Conservation (phyloP, 2,329 filamentous ascomycete species). For the Pyrenophora graminea region DNA sequence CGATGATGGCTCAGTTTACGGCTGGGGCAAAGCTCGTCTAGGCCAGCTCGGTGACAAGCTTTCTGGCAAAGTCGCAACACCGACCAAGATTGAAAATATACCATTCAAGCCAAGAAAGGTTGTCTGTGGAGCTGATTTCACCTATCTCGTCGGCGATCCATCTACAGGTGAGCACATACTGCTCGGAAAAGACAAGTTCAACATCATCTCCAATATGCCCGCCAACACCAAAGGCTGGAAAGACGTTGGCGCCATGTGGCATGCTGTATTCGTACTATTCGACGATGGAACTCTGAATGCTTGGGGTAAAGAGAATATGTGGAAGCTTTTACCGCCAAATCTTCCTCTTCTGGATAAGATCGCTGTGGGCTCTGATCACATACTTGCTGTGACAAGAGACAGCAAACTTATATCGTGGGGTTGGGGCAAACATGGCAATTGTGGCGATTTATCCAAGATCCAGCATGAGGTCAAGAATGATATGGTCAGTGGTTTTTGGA, state of each 20-base stretch:
- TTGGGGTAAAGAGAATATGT: slow-evolving; percentile 87
- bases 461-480: slow-evolving; percentile 27
- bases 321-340: slow-evolving; percentile 70
- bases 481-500: slow-evolving; percentile 39
- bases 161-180: slow-evolving; percentile 65
- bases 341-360: slow-evolving; percentile 66
- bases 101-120: slow-evolving; percentile 68
- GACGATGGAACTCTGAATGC: slow-evolving; percentile 64
- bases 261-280: slow-evolving; percentile 73
- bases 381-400: slow-evolving; percentile 68
- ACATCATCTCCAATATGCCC: slow-evolving; percentile 63
- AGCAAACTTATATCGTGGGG: slow-evolving; percentile 82
- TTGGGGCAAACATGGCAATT: slow-evolving; percentile 98
- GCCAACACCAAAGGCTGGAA: slow-evolving; percentile 61
- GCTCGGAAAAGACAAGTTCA: slow-evolving; percentile 77
- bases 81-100: slow-evolving; percentile 43
- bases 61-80: slow-evolving; percentile 45
- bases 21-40: slow-evolving; percentile 87
- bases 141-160: slow-evolving; percentile 65
- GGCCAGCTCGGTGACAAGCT: slow-evolving; percentile 71
- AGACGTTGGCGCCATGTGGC: slow-evolving; percentile 79
- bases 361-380: slow-evolving; percentile 89
- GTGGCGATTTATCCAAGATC: slow-evolving; percentile 57
- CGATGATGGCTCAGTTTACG: slow-evolving; percentile 75
- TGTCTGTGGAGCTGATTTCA: slow-evolving; percentile 85